Conservation (phyloP, 768 basidiomycete species). For the Macrolepiota fuliginosa region DNA sequence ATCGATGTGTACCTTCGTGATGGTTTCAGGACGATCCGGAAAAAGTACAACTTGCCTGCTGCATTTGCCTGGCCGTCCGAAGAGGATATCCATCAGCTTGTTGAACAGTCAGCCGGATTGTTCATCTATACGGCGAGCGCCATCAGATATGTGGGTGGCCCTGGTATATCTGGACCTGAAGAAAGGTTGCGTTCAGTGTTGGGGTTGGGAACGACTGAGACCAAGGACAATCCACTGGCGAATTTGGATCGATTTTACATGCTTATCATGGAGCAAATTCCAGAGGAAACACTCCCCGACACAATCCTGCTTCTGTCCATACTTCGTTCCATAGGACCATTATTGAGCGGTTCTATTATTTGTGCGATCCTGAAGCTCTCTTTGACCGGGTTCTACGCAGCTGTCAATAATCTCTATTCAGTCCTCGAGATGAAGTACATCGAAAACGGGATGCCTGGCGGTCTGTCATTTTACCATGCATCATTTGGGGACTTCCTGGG, state of each 20-base stretch:
- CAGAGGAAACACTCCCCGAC: not conserved
- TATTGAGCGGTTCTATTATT: not conserved
- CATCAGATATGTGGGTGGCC: not conserved
- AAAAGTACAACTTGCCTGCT: no score
- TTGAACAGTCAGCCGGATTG: no score
- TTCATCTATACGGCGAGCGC: not conserved
- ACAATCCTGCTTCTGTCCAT: not conserved
- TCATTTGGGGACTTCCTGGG: not conserved
- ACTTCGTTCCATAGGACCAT: fast-evolving
- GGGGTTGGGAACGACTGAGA: not conserved
- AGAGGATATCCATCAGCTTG: no score
- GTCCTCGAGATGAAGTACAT: not conserved
- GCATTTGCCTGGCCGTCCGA: not conserved
- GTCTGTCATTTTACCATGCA: not conserved
- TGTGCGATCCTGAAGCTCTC: not conserved
- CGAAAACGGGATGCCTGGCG: not conserved
- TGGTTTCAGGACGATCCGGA: no score
- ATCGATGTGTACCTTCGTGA: no score
- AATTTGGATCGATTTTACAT: not conserved
- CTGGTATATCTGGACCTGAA: not conserved
- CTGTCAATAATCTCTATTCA: not conserved
- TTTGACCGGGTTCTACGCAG: not conserved
- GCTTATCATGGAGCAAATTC: not conserved
- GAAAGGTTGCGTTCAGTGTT: not conserved
- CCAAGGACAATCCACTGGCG: not conserved